These are phyloP conservation scores for Coemansia sp. DNA, from an alignment of 192 early-diverging fungal genomes.

Conservation along the genomic window DNA sequence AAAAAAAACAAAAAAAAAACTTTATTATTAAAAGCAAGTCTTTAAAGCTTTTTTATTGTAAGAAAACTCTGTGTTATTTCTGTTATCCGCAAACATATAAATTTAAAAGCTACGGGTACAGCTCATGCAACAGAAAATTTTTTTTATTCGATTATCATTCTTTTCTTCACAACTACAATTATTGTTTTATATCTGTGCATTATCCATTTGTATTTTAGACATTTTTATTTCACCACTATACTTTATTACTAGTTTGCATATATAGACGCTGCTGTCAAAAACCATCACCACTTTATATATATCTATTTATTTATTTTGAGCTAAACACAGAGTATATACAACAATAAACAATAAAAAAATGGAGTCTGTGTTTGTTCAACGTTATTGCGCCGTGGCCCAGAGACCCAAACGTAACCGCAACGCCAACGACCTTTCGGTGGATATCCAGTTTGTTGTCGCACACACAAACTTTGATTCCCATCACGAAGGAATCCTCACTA, in stretches of 20 bases:
- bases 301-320: too few relatives aligned
- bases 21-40: not conserved
- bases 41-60: not conserved
- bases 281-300: too few relatives aligned
- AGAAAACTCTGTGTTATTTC: not conserved
- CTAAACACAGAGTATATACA: not conserved
- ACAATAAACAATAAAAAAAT: conserved; percentile 9
- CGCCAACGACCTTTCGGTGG: conserved; percentile 22
- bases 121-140: not conserved
- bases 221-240: too few relatives aligned
- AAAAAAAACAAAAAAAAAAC: not conserved
- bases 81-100: not conserved
- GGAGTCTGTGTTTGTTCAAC: conserved; percentile 5
- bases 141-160: not conserved
- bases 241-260: too few relatives aligned
- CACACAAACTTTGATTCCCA: conserved; percentile 39
- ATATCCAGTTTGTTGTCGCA: conserved; percentile 42
- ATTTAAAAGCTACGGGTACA: not conserved
- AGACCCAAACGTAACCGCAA: conserved; percentile 14
- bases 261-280: too few relatives aligned
- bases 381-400: not conserved
- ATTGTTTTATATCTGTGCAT: not conserved
- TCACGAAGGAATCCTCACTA: conserved; percentile 34
- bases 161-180: not conserved
- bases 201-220: too few relatives aligned